These are phyloP conservation scores for Pterocarpus macrocarpus DNA, from an alignment of 306 rosid species.

Conservation along the genomic window DNA sequence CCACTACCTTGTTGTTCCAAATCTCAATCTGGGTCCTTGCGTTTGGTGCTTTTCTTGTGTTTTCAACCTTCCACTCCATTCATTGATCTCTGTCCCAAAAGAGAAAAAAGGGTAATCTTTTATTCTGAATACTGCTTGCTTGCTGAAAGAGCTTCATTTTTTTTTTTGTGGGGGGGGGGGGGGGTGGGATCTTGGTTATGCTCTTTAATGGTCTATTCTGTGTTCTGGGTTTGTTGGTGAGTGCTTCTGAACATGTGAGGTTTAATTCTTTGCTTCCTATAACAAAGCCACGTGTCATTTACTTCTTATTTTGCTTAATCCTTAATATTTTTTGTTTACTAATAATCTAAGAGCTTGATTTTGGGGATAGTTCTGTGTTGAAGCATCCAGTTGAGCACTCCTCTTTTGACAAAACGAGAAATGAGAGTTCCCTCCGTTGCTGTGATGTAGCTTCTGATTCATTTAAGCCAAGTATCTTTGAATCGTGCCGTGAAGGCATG, in stretches of 20 bases:
- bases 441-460: conserved; percentile 38
- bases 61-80: conserved; percentile 43
- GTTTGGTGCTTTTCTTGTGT: conserved; percentile 12
- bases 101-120: background rate
- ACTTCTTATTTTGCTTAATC: background rate
- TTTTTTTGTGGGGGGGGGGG: too few species aligned
- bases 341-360: conserved; percentile 57
- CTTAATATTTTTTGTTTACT: background rate
- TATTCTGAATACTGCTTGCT: too few species aligned
- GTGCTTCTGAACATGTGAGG: conserved; percentile 65
- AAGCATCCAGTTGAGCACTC: background rate
- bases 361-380: conserved; percentile 59
- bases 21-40: conserved; percentile 56
- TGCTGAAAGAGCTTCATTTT: conserved; percentile 31
- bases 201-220: too few species aligned
- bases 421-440: conserved; percentile 13
- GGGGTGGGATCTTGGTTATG: too few species aligned
- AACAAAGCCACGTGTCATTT: conserved; percentile 48
- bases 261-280: conserved; percentile 67
- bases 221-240: conserved; percentile 57
- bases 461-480: background rate
- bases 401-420: conserved; percentile 14
- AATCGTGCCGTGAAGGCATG: too few species aligned
- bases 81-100: background rate
- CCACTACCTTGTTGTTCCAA: conserved; percentile 49